Evolutionary conservation across 345 rosid genomes (phyloP), one percentile per base, ranked within the genome.

Genomic region (Acer saccharum): DNA sequence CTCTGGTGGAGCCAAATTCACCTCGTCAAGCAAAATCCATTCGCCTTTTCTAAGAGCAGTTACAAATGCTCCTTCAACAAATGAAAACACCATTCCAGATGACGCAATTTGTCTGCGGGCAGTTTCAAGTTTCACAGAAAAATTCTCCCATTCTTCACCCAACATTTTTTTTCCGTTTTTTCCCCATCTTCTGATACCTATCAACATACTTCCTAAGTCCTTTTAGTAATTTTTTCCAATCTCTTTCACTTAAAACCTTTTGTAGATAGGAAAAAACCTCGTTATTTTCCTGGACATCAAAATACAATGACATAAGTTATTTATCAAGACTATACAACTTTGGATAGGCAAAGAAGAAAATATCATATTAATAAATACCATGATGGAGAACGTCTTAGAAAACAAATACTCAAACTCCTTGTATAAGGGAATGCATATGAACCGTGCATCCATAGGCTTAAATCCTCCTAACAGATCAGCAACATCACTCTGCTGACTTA

Each of bases 1-100:
- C 90, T 95, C 99, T 2, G 97, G 90, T 72, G 99, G 95, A 72
- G 99, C 98, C 84, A 95, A 86, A 84, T 95, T 95, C 78, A 95
- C 89, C 89, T 95, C 99, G 82, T 95, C 99, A 73, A 95, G 97
- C 90, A 95, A 82, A 85, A 95, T 88, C 99, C 99, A 95, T 68
- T 87, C 89, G 58, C 98, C 99, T 62, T 90, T 90, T 87, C 91
- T 85, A 52, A 95, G 94, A 62, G 99, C 97, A 77, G 89, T 89
- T 35, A 95, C 87, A 84, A 95, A 93, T 65, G 97, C 96, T 69
- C 99, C 99, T 83, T 95, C 99, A n/a, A 95, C 94, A 84, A 95
- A 95, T 27, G 96, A 89, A 83, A 95, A 95, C 52, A 91, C 72
- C 97, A 93, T 90, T 79, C 97, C 98, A 79, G 94, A 83, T 50